A percentile compares a stretch with the other conserved stretches of the same genome.
Evolutionary conservation across 148 eudicot genomes (phyloP).

Genomic region (Polygonum maritimum): DNA sequence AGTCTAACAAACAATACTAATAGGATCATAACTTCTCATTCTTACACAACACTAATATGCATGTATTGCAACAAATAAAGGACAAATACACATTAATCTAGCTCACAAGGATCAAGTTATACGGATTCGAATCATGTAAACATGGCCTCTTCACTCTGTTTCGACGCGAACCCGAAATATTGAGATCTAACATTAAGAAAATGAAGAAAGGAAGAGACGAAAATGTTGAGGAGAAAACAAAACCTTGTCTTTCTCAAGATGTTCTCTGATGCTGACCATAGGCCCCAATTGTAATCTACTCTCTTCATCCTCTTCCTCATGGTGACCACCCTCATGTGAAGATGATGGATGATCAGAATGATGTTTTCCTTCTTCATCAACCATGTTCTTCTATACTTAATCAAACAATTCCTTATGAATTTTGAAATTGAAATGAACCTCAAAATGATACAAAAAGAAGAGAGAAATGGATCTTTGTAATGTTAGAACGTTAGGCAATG

Average conservation of each 20-base stretch:
- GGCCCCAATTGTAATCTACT: conserved; percentile 52
- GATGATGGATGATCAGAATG: conserved; percentile 21
- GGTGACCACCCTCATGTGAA: conserved; percentile 10
- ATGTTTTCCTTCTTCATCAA: conserved; percentile 3
- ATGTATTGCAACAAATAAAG: not conserved
- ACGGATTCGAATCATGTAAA: not conserved
- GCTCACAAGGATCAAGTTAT: not conserved
- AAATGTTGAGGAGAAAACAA: not conserved
- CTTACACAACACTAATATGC: not conserved
- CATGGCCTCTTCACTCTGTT: too few species aligned
- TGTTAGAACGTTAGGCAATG: not conserved
- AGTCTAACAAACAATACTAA: not conserved
- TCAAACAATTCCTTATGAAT: not conserved
- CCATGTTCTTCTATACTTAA: not conserved
- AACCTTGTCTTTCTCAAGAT: conserved; percentile 76
- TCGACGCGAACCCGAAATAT: not conserved
- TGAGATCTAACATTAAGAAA: not conserved
- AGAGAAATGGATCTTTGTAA: not conserved
- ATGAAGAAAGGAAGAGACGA: not conserved
- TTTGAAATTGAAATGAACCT: not conserved
- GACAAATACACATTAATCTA: not conserved
- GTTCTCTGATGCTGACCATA: conserved; percentile 45
- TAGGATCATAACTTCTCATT: not conserved
- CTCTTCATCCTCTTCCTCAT: conserved; percentile 64
- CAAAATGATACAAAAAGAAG: not conserved